These are phyloP conservation scores for Pythium grandisporangium DNA, from an alignment of 352 stramenopile species.

Conservation along the genomic window DNA sequence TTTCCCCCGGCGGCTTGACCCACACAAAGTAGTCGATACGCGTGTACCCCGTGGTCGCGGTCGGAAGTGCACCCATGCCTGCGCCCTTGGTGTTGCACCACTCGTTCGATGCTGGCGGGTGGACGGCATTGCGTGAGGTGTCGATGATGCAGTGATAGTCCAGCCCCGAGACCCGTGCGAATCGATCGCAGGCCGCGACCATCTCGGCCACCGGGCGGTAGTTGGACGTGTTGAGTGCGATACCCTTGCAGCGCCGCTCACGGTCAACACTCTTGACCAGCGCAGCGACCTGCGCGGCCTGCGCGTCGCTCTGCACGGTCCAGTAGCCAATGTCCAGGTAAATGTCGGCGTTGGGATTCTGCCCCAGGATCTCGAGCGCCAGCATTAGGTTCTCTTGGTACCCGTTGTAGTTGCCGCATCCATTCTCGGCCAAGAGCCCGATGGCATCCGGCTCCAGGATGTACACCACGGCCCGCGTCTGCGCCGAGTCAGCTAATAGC, in stretches of 20 bases:
- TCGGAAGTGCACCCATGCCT: slow-evolving; percentile 27
- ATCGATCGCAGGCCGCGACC: slow-evolving; percentile 13
- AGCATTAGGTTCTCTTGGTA: slow-evolving; percentile 9
- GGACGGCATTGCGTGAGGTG: slow-evolving; percentile 23
- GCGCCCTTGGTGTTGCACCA: slow-evolving; percentile 33
- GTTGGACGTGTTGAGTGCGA: slow-evolving; percentile 51
- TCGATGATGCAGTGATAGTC: slow-evolving; percentile 36
- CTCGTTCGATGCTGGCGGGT: slow-evolving; percentile 9
- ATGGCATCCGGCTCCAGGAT: slow-evolving; percentile 15
- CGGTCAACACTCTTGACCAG: slow-evolving; percentile 21
- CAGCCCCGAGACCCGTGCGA: slow-evolving; percentile 15
- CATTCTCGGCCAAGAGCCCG: slow-evolving; percentile 7
- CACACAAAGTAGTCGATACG: slow-evolving; percentile 28
- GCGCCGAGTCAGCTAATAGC: not conserved
- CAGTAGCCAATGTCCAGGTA: slow-evolving; percentile 16
- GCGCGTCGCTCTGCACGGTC: slow-evolving; percentile 9
- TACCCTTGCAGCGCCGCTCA: slow-evolving; percentile 21
- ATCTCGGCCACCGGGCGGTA: slow-evolving; percentile 32
- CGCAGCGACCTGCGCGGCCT: slow-evolving; percentile 14
- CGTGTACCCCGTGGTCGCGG: slow-evolving; percentile 16
- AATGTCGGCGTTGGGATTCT: slow-evolving; percentile 11
- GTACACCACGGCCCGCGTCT: slow-evolving; percentile 10
- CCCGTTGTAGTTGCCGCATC: slow-evolving; percentile 3
- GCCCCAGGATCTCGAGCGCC: slow-evolving; percentile 6
- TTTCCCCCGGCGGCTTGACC: slow-evolving; percentile 36